Evolutionary conservation across 192 early-diverging fungal genomes (phyloP), one percentile per base, ranked within the genome.

Genomic region (Jimgerdemannia lactiflua): DNA sequence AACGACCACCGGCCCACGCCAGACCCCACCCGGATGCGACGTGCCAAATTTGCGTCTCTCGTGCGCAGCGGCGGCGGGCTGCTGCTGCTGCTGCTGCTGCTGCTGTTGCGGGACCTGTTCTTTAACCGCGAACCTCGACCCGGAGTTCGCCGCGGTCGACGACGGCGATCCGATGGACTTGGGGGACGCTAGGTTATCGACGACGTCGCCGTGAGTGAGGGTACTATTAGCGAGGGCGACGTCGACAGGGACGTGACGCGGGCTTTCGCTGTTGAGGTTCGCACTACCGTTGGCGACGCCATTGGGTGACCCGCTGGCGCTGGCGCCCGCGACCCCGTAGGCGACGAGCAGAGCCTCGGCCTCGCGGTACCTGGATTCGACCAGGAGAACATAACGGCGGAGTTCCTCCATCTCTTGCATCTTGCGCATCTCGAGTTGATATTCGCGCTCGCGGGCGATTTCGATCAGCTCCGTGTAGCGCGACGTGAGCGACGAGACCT

Each of bases 321-420:
- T 76, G 67, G 20, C 78, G 80, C 65, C 77, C 68, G 9, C 43
- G 71, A 39, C 65, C 54, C 71, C 39, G 39, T 6, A 70, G 80
- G 42, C 75, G 72, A 42, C 76, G 74, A 9, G 75, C 76, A 3
- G 79, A 64, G 6, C 71, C 73, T 42, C 77, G 66, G 19, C 75
- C 69, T 42, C 78, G 77, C 63, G 79, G 79, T 63, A 82, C 83
- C 64, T 82, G 40, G 44, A 82, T 29, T 29, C 29, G 80, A 69
- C 71, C 82, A 74, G n/a, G 29, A 29, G 29, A 29, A 87, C 81
- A 78, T 89, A 89, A n/a, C 79, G 74, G 42, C 78, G 71, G 1
- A 75, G 65, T 68, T 89, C 87, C 19, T 88, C 86, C 82, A 85
- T 84, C 70, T 88, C 87, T 3, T 73, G 74, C 20, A 85, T 76